Base-by-base conservation (phyloP, 78 protist species). In the Dictyostelium capitatum region DNA sequence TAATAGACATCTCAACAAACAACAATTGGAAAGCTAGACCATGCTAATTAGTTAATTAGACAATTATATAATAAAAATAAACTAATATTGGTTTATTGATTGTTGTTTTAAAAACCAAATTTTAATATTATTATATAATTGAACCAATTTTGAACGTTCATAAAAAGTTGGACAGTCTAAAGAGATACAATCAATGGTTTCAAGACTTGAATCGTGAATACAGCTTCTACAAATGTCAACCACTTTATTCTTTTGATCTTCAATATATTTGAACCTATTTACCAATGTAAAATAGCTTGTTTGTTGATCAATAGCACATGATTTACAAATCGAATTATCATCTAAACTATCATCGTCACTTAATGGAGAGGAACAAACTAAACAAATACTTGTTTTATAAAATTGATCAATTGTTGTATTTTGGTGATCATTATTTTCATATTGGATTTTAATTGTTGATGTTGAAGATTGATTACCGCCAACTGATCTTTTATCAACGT, bases 371-470 rank as follows among this genome's bases (percentile, higher is more conserved):
- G 83, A 70, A 90, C 95, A 90, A 50, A 90, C 47, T 17, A 82
- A 82, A 51, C 95, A 90, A 79, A 70, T 74, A 17, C n/a, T 41
- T 9, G 59, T 82, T 25, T 11, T 30, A 79, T 90, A 90, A 53
- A 62, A 90, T 51, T 90, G 82, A n/a, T 90, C 95, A 47, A 90
- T 90, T 14, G 85, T 90, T 56, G 75, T 28, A 51, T 82, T 82
- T 62, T 46, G 56, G 19, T 82, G 51, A 20, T 74, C 59, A 73
- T 74, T 50, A 59, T 83, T 23, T 77, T 83, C 75, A 62, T 83
- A 57, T 67, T 83, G 59, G 47, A 75, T 56, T 54, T 28, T n/a
- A 37, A 79, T 28, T 20, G 56, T 62, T 53, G 37, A 23, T 25
- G 64, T 17, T 51, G 47, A 43, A 17, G 37, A 74, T 46, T 12